Conservation (phyloP, 257 asterid genomes). For the Capsicum pubescens region DNA sequence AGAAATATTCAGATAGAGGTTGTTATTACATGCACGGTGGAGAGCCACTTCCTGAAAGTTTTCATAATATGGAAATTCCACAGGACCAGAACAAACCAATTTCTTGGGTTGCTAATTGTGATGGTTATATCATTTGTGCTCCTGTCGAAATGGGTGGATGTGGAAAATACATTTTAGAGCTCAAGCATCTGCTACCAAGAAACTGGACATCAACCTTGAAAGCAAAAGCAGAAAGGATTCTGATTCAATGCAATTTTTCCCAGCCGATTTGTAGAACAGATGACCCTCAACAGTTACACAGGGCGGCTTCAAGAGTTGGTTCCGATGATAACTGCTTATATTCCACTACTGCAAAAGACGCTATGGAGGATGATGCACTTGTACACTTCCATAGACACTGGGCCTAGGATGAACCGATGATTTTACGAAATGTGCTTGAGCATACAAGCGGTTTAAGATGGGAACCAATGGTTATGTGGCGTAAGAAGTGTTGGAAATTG, state of each 20-base stretch:
- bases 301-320: constrained; percentile 58
- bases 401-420: constrained; percentile 88
- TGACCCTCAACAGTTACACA: constrained; percentile 42
- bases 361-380: constrained; percentile 54
- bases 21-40: constrained; percentile 75
- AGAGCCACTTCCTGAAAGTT: constrained; percentile 52
- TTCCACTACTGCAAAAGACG: constrained; percentile 59
- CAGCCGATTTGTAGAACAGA: constrained; percentile 30
- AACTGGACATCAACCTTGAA: constrained; percentile 65
- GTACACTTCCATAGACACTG: constrained; percentile 75
- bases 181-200: constrained; percentile 75
- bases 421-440: constrained; percentile 72
- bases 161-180: constrained; percentile 66
- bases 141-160: constrained; percentile 84
- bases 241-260: constrained; percentile 37
- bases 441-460: constrained; percentile 82
- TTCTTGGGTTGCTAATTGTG: constrained; percentile 46
- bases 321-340: constrained; percentile 61
- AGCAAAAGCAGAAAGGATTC: constrained; percentile 48
- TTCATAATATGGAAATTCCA: constrained; percentile 30
- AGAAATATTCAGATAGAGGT: constrained; percentile 55
- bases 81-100: constrained; percentile 39
- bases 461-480: constrained; percentile 99
- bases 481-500: no score
- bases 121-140: constrained; percentile 62